These are phyloP conservation scores for Neurospora sp. DNA, from an alignment of 495 filamentous ascomycete genomes.

Conservation along the genomic window DNA sequence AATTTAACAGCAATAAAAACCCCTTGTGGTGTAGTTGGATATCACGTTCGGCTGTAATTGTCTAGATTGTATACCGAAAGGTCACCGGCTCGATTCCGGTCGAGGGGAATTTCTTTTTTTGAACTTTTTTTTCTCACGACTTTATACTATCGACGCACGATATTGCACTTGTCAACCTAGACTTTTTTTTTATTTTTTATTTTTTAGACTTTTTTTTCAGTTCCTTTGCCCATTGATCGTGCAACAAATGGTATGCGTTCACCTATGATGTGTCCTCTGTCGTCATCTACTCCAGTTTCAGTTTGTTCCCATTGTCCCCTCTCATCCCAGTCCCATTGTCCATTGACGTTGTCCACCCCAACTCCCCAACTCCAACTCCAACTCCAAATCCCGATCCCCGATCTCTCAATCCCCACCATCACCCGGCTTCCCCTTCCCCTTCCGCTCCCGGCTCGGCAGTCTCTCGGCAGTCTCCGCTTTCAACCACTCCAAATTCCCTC, in stretches of 20 bases:
- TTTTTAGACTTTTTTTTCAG: too few relatives aligned
- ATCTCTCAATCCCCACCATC: background rate
- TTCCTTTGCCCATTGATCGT: too few relatives aligned
- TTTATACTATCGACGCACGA: too few relatives aligned
- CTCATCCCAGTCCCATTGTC: background rate
- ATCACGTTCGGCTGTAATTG: background rate
- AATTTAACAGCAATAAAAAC: background rate
- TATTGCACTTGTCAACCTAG: too few relatives aligned
- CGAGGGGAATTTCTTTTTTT: background rate
- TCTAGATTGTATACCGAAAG: background rate
- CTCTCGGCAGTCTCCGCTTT: background rate
- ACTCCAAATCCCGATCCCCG: background rate
- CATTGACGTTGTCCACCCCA: background rate
- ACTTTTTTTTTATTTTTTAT: background rate
- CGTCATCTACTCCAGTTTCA: too few relatives aligned
- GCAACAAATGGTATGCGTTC: too few relatives aligned
- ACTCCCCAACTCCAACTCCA: background rate
- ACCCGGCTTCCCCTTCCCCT: background rate
- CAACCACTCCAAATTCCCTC: background rate
- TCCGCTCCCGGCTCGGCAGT: background rate
- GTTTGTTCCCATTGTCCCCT: background rate
- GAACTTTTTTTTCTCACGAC: background rate
- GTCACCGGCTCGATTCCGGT: background rate
- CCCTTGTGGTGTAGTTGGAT: background rate
- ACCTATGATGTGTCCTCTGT: too few relatives aligned